Conservation (phyloP, 1,139 yeast species). For the Cylindricascospora bacillispora region DNA sequence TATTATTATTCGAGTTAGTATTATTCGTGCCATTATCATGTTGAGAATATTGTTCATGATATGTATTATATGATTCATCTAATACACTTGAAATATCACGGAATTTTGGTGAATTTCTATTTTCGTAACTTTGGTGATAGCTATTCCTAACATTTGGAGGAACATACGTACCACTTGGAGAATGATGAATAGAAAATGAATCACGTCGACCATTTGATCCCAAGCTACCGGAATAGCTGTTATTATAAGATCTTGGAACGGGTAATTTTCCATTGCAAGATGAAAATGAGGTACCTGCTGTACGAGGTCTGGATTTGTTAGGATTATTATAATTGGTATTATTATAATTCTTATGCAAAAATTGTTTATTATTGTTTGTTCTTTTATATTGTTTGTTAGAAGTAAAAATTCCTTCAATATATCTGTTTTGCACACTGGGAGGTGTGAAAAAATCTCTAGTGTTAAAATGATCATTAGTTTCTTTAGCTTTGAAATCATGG, state of each 20-base stretch:
- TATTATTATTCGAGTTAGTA: slow-evolving; percentile 2
- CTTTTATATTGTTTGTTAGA: slow-evolving; percentile 23
- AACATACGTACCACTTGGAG: slow-evolving; percentile 50
- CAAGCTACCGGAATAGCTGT: slow-evolving; percentile 3
- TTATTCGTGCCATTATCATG: slow-evolving; percentile 3
- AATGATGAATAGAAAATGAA: slow-evolving; percentile 11
- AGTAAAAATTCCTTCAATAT: slow-evolving; percentile 57
- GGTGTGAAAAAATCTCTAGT: slow-evolving; percentile 71
- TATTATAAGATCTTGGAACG: slow-evolving; percentile 9
- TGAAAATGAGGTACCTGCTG: slow-evolving; percentile 7
- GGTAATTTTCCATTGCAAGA: slow-evolving; percentile 5
- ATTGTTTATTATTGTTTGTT: slow-evolving; percentile 3
- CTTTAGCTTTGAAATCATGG: slow-evolving; percentile 24
- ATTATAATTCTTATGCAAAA: slow-evolving; percentile 11
- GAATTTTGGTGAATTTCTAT: slow-evolving; percentile 5
- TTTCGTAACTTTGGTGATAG: not conserved
- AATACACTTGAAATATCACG: slow-evolving; percentile 21
- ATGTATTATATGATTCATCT: slow-evolving; percentile 7
- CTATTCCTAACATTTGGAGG: slow-evolving; percentile 52
- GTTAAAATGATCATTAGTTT: slow-evolving; percentile 29
- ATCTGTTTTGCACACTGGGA: slow-evolving; percentile 56
- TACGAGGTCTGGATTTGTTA: slow-evolving; percentile 17
- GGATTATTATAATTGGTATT: slow-evolving; percentile 10
- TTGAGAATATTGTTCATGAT: slow-evolving; percentile 13
- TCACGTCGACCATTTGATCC: slow-evolving; percentile 11